Evolutionary conservation across 2,329 filamentous ascomycete genomes (phyloP).

Genomic region (Annulohypoxylon truncatum): DNA sequence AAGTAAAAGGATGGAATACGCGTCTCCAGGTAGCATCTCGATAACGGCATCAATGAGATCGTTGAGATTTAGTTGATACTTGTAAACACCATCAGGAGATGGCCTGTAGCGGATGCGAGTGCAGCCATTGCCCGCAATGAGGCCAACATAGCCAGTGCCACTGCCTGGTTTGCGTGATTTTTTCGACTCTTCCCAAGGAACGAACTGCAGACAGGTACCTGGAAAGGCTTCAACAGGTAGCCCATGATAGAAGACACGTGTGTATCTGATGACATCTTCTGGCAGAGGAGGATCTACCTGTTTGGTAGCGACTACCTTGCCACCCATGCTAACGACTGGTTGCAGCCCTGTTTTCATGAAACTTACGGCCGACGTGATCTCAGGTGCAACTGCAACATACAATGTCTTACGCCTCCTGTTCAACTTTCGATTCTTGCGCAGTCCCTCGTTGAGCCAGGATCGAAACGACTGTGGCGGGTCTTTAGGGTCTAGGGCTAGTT

Average conservation of each 20-base stretch:
- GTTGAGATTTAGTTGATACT: constrained; percentile 66
- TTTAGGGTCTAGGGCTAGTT: constrained; percentile 65
- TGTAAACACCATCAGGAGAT: constrained; percentile 60
- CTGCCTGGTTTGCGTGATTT: constrained; percentile 22
- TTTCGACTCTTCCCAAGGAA: constrained; percentile 57
- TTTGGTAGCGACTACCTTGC: neutral
- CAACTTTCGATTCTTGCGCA: constrained; percentile 60
- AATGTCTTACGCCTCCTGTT: constrained; percentile 60
- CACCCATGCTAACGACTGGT: constrained; percentile 39
- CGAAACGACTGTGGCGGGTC: constrained; percentile 63
- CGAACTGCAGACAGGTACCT: constrained; percentile 57
- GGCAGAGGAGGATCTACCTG: constrained; percentile 41
- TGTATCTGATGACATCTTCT: constrained; percentile 52
- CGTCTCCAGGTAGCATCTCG: constrained; percentile 65
- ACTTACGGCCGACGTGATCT: constrained; percentile 50
- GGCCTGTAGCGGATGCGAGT: constrained; percentile 64
- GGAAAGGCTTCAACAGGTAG: constrained; percentile 61
- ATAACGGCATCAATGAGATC: constrained; percentile 70
- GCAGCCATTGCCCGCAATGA: constrained; percentile 52
- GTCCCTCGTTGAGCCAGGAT: constrained; percentile 59
- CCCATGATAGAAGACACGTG: constrained; percentile 64
- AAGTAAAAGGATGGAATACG: constrained; percentile 68
- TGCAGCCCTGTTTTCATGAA: constrained; percentile 59
- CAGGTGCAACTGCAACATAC: constrained; percentile 64
- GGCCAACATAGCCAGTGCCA: constrained; percentile 54